Percentiles rank a stretch among this genome's conserved stretches.
Conservation (phyloP, 306 rosid species). For the Parietaria judaica region DNA sequence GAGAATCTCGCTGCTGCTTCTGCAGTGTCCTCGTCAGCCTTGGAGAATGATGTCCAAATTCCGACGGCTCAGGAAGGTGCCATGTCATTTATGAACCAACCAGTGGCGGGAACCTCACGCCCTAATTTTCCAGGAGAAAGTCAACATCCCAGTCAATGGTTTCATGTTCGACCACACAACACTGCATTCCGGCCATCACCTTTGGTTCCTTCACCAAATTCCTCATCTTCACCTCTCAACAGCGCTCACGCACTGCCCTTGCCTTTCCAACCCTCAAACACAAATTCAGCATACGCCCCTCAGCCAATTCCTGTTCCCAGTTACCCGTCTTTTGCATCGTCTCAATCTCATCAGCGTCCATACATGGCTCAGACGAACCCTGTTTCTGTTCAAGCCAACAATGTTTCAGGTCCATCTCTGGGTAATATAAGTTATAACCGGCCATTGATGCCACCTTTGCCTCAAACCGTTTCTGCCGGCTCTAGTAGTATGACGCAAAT, state of each 20-base stretch:
- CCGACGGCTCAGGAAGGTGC: slow-evolving; percentile 24
- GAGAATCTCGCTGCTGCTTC: slow-evolving; percentile 57
- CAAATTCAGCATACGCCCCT: slow-evolving; percentile 40
- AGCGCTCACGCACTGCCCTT: slow-evolving; percentile 35
- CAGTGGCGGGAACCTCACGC: slow-evolving; percentile 31
- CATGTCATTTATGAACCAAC: slow-evolving; percentile 34
- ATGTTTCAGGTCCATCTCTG: slow-evolving; percentile 34
- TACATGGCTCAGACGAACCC: slow-evolving; percentile 36
- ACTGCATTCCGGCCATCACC: slow-evolving; percentile 26
- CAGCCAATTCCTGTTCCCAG: slow-evolving; percentile 38
- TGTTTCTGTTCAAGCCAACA: slow-evolving; percentile 36
- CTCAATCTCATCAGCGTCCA: slow-evolving; percentile 38
- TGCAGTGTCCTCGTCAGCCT: slow-evolving; percentile 33
- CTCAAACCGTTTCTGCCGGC: slow-evolving; percentile 41
- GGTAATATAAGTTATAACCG: slow-evolving; percentile 16
- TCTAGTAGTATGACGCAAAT: slow-evolving; percentile 41
- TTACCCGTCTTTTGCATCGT: slow-evolving; percentile 35
- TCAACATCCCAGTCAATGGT: slow-evolving; percentile 53
- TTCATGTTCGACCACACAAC: slow-evolving; percentile 37
- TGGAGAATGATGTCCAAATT: slow-evolving; percentile 29
- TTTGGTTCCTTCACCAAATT: slow-evolving; percentile 30
- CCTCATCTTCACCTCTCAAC: slow-evolving; percentile 25
- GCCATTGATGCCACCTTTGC: slow-evolving; percentile 32
- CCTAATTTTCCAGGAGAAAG: slow-evolving; percentile 32
- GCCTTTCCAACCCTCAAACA: slow-evolving; percentile 35